Conservation (phyloP, 2,329 filamentous ascomycete species). For the Pleurostoma richardsiae region DNA sequence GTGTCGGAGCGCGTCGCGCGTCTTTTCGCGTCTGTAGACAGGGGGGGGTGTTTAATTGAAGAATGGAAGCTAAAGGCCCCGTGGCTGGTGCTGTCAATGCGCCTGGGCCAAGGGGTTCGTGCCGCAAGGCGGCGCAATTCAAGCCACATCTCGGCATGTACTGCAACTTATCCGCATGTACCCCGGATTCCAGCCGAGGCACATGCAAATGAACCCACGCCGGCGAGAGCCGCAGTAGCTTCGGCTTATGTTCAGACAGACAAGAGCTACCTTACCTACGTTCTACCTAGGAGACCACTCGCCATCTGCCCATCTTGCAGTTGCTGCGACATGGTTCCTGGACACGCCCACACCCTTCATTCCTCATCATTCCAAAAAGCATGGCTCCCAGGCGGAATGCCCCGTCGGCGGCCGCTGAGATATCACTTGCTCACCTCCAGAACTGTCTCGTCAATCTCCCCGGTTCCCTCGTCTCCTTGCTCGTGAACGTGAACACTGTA, state of each 20-base stretch:
- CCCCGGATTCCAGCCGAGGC: background rate
- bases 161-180: too few relatives aligned
- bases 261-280: too few relatives aligned
- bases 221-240: too few relatives aligned
- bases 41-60: background rate
- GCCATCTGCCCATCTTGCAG: too few relatives aligned
- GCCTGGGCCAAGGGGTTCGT: too few relatives aligned
- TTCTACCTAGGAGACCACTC: too few relatives aligned
- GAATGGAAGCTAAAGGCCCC: too few relatives aligned
- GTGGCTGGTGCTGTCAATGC: too few relatives aligned
- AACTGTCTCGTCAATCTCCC: constrained; percentile 95
- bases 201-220: background rate
- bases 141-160: too few relatives aligned
- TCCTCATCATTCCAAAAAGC: background rate
- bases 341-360: background rate
- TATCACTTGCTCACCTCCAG: constrained; percentile 82
- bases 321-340: background rate
- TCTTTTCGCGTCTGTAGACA: background rate
- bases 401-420: constrained; percentile 66
- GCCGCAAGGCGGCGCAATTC: too few relatives aligned
- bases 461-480: constrained; percentile 72
- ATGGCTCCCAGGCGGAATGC: background rate
- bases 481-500: constrained; percentile 88
- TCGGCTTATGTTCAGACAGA: too few relatives aligned
- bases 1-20: background rate